A percentile compares a stretch with the other conserved stretches of the same genome.
These are phyloP conservation scores for Lineolata rhizophorae DNA, from an alignment of 495 filamentous ascomycete genomes.

Conservation along the genomic window DNA sequence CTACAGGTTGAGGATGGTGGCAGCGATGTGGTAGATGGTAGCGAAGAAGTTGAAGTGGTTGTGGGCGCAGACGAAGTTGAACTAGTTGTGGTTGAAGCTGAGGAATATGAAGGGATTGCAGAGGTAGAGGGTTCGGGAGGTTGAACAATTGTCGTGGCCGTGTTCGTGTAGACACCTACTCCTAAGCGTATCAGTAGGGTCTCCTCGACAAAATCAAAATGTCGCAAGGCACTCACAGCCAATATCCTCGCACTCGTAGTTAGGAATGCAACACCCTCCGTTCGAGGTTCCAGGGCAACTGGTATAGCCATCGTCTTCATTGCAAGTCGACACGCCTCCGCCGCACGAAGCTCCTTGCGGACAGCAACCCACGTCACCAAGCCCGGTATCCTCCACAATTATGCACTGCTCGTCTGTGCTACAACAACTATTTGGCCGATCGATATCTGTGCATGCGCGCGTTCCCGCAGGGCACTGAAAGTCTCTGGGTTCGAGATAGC, in stretches of 20 bases:
- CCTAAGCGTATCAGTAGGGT: too few species aligned
- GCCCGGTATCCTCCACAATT: constrained; percentile 45
- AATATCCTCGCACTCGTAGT: constrained; percentile 52
- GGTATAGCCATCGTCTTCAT: constrained; percentile 29
- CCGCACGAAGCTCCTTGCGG: constrained; percentile 45
- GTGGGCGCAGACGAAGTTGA: too few species aligned
- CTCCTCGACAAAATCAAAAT: too few species aligned
- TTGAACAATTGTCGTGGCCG: too few species aligned
- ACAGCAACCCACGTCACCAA: constrained; percentile 74
- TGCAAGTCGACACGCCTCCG: constrained; percentile 39
- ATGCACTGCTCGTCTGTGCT: constrained; percentile 40
- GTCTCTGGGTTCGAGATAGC: constrained; percentile 20
- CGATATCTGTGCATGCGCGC: constrained; percentile 39
- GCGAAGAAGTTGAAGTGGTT: constrained; percentile 10
- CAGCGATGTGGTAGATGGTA: constrained; percentile 4
- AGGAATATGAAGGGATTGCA: too few species aligned
- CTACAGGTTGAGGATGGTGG: constrained; percentile 24
- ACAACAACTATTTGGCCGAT: constrained; percentile 61
- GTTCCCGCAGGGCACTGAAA: constrained; percentile 63
- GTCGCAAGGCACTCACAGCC: constrained; percentile 68
- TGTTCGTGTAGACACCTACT: too few species aligned
- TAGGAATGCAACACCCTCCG: constrained; percentile 74
- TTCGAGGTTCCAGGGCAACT: constrained; percentile 46
- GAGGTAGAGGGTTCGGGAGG: too few species aligned
- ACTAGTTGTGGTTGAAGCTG: too few species aligned